Conservation (phyloP, 495 filamentous ascomycete species). For the Daldinia loculata region DNA sequence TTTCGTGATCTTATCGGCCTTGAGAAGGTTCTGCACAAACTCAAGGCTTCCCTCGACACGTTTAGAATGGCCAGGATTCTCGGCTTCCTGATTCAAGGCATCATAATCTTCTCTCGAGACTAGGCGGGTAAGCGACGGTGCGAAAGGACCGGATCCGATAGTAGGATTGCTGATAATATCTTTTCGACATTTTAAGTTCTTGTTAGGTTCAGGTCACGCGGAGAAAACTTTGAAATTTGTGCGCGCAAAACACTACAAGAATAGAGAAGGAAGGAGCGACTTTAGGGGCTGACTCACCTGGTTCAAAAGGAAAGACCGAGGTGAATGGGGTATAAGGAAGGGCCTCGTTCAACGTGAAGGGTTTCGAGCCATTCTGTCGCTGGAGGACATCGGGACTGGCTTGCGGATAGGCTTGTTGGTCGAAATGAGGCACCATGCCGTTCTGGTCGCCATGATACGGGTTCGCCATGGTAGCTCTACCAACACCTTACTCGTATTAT, state of each 20-base stretch:
- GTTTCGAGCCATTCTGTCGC: constrained; percentile 40
- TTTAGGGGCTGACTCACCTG: constrained; percentile 66
- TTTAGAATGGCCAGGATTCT: constrained; percentile 48
- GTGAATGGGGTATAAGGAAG: constrained; percentile 91
- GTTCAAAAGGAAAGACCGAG: constrained; percentile 84
- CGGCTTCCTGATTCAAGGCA: constrained; percentile 62
- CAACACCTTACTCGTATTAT: constrained; percentile 22
- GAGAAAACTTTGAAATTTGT: neutral
- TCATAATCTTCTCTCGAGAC: constrained; percentile 56
- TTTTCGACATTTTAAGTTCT: constrained; percentile 45
- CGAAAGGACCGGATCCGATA: constrained; percentile 60
- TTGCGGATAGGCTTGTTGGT: constrained; percentile 32
- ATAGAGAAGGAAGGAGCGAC: constrained; percentile 43
- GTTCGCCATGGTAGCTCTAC: constrained; percentile 48
- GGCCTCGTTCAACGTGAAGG: constrained; percentile 77
- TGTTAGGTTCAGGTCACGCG: constrained; percentile 27
- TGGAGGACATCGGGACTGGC: constrained; percentile 16
- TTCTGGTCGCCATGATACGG: constrained; percentile 42
- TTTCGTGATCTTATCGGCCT: constrained; percentile 72
- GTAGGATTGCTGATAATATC: constrained; percentile 77
- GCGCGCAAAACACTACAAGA: constrained; percentile 2
- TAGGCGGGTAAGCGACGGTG: constrained; percentile 53
- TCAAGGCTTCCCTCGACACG: constrained; percentile 61
- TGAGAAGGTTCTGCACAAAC: constrained; percentile 74
- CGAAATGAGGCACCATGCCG: constrained; percentile 37